A percentile compares a stretch with the other conserved stretches of the same genome.
These are phyloP conservation scores for Coemansia sp. DNA, from an alignment of 192 early-diverging fungal genomes.

Conservation along the genomic window DNA sequence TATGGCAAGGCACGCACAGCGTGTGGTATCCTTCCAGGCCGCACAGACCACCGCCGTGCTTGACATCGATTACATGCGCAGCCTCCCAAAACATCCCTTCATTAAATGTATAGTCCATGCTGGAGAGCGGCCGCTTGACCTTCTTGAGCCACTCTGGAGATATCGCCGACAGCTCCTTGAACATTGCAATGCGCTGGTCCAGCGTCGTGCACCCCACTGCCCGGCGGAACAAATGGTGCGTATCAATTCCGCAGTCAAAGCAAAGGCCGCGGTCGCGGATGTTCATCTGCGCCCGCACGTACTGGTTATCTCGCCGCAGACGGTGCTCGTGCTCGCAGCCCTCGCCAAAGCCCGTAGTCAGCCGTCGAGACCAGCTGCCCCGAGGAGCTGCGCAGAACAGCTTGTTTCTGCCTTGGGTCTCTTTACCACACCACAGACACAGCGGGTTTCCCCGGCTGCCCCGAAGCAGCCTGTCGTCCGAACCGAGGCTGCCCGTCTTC, in stretches of 20 bases:
- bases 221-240: slow-evolving; percentile 21
- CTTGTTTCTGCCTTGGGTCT: slow-evolving; percentile 5
- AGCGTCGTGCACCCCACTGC: slow-evolving; percentile 22
- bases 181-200: slow-evolving; percentile 11
- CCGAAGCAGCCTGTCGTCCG: slow-evolving; percentile 36
- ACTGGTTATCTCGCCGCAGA: slow-evolving; percentile 34
- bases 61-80: slow-evolving; percentile 41
- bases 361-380: background rate
- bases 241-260: slow-evolving; percentile 31
- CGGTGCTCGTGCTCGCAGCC: slow-evolving; percentile 50
- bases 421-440: slow-evolving; percentile 42
- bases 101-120: slow-evolving; percentile 30
- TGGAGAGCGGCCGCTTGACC: slow-evolving; percentile 16
- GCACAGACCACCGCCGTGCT: slow-evolving; percentile 46
- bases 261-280: slow-evolving; percentile 44
- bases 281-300: slow-evolving; percentile 40
- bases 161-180: slow-evolving; percentile 15
- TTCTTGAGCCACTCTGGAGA: slow-evolving; percentile 33
- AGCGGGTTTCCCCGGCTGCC: slow-evolving; percentile 24
- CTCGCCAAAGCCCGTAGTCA: slow-evolving; percentile 17
- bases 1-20: slow-evolving; percentile 47
- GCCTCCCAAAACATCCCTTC: slow-evolving; percentile 52
- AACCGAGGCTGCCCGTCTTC: slow-evolving; percentile 9
- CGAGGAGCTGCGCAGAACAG: slow-evolving; percentile 27
- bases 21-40: slow-evolving; percentile 44